Conservation (phyloP, 805 yeast species). For the Wickerhamomyces alni region DNA sequence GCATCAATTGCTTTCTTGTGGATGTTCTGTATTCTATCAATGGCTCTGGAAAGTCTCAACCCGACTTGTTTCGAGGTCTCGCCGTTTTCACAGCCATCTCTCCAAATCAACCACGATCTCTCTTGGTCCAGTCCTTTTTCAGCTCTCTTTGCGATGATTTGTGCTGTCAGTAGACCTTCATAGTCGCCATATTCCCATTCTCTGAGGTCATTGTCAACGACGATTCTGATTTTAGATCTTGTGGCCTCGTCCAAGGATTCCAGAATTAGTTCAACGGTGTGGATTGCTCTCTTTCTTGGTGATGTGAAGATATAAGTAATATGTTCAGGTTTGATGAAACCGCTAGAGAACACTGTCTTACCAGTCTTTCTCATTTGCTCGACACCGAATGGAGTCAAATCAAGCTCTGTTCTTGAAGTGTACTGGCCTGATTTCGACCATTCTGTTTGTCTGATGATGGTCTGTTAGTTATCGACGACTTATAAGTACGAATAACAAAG, state of each 20-base stretch:
- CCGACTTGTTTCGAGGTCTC: constrained; percentile 65
- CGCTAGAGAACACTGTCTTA: constrained; percentile 54
- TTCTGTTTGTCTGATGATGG: constrained; percentile 59
- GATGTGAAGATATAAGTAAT: constrained; percentile 67
- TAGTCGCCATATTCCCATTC: constrained; percentile 98
- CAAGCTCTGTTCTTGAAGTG: constrained; percentile 81
- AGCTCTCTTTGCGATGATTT: constrained; percentile 57
- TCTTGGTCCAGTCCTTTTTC: constrained; percentile 49
- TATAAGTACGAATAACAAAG: too few species aligned
- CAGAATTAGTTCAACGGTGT: constrained; percentile 63
- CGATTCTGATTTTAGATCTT: constrained; percentile 35
- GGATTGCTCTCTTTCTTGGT: constrained; percentile 75
- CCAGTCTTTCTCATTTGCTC: constrained; percentile 75
- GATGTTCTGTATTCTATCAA: constrained; percentile 53
- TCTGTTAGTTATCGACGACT: too few species aligned
- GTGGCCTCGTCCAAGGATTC: constrained; percentile 39
- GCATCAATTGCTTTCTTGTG: constrained; percentile 49
- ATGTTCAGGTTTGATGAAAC: constrained; percentile 56
- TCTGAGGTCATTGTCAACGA: constrained; percentile 62
- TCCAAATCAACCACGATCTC: constrained; percentile 75
- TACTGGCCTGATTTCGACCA: constrained; percentile 95
- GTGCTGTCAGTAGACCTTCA: constrained; percentile 71
- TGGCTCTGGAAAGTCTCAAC: constrained; percentile 63
- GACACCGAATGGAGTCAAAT: constrained; percentile 73
- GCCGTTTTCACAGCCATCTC: constrained; percentile 91